Percentiles rank a stretch among this genome's conserved stretches.
These are phyloP conservation scores for Monoraphidium neglectum DNA, from an alignment of 139 green algal genomes.

Conservation along the genomic window DNA sequence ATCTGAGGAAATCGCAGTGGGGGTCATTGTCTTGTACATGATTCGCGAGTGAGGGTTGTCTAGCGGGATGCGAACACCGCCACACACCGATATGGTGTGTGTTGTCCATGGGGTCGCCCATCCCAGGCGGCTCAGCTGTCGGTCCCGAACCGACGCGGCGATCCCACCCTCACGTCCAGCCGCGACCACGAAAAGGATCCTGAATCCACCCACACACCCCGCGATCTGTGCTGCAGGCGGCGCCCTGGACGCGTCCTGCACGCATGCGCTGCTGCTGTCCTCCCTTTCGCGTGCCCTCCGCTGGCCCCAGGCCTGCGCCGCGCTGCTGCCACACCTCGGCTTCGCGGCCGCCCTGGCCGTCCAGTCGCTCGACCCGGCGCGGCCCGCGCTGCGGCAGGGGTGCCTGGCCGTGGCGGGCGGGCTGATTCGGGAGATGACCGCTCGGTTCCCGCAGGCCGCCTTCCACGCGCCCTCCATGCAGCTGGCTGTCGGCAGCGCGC, in stretches of 20 bases:
- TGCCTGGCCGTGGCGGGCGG: neutral
- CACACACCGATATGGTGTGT: no score
- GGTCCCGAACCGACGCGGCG: no score
- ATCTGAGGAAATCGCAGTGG: no score
- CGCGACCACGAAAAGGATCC: neutral
- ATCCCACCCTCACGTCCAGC: neutral
- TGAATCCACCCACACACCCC: neutral
- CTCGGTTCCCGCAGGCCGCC: constrained; percentile 3
- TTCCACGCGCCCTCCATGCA: constrained; percentile 16
- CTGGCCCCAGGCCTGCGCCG: neutral
- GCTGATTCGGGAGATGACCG: constrained; percentile 1
- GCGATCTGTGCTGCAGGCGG: neutral
- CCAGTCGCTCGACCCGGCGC: constrained; percentile 16
- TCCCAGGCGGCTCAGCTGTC: no score
- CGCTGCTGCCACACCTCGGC: constrained; percentile 30
- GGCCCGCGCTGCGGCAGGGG: neutral
- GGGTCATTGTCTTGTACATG: no score
- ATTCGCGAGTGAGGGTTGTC: no score
- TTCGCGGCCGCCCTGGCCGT: constrained; percentile 25
- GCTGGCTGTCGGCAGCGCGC: constrained; percentile 21
- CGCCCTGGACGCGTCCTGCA: constrained; percentile 9
- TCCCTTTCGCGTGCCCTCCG: neutral
- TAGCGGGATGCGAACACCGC: no score
- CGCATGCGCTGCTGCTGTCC: constrained; percentile 6
- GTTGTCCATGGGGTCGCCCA: no score